phyloP scores from a whole-genome alignment of 164 flowering plant genomes.

The Aristolochia californica region DNA sequence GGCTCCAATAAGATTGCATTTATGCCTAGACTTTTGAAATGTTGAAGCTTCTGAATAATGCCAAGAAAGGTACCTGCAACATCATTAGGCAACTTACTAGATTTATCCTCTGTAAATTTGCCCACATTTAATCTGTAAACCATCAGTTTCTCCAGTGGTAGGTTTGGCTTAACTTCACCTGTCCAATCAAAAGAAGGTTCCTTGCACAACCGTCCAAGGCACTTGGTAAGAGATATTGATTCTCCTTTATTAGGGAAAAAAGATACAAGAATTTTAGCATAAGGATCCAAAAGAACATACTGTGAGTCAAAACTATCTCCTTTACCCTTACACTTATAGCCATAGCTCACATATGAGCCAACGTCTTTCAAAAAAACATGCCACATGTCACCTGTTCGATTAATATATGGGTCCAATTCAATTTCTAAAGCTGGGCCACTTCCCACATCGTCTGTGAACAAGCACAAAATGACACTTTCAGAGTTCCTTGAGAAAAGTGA shows the following conservation, averaged over 20 bases:
- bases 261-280: constrained; percentile 48
- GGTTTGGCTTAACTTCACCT: constrained; percentile 46
- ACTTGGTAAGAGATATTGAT: constrained; percentile 18
- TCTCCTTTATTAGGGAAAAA: constrained; percentile 12
- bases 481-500: constrained; percentile 66
- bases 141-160: constrained; percentile 61
- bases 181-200: constrained; percentile 72
- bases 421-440: constrained; percentile 70
- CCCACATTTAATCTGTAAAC: constrained; percentile 73
- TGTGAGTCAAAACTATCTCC: constrained; percentile 14
- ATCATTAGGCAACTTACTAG: constrained; percentile 53
- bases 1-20: constrained; percentile 88
- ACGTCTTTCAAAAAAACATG: constrained; percentile 56
- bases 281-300: constrained; percentile 65
- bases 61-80: constrained; percentile 75
- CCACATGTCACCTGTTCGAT: constrained; percentile 89
- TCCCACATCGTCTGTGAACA: constrained; percentile 36
- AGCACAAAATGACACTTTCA: constrained; percentile 54
- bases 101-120: constrained; percentile 58
- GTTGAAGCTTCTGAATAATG: constrained; percentile 50
- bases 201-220: constrained; percentile 35
- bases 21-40: constrained; percentile 62
- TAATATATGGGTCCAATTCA: constrained; percentile 88
- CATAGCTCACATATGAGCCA: constrained; percentile 42
- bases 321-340: constrained; percentile 48